Conservation (phyloP, 139 green algal species). For the Chlorella sp. region DNA sequence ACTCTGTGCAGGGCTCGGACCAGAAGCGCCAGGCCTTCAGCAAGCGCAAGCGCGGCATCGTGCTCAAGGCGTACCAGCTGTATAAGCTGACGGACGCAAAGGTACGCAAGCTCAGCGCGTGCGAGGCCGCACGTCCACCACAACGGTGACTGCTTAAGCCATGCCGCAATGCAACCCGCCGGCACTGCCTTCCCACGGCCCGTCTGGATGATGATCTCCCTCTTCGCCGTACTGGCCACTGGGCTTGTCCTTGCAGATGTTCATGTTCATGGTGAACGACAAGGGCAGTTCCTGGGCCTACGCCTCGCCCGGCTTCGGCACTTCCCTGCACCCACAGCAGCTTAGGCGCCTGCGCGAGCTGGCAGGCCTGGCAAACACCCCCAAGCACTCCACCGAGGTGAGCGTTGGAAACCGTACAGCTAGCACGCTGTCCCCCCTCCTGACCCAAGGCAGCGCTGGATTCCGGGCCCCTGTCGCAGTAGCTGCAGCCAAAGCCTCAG, state of each 20-base stretch:
- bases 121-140: background rate
- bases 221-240: background rate
- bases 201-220: background rate
- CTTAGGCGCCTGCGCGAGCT: conserved; percentile 37
- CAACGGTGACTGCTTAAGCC: background rate
- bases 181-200: background rate
- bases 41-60: conserved; percentile 54
- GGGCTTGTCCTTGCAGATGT: conserved; percentile 27
- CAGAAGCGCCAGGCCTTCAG: conserved; percentile 53
- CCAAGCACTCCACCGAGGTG: conserved; percentile 31
- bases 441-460: too few relatives aligned
- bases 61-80: conserved; percentile 56
- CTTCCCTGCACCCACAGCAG: conserved; percentile 18
- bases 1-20: conserved; percentile 47
- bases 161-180: background rate
- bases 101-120: conserved; percentile 11
- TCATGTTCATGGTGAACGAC: conserved; percentile 57
- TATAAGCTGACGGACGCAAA: conserved; percentile 45
- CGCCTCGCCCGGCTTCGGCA: conserved; percentile 41
- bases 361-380: conserved; percentile 17
- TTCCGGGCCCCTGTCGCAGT: too few relatives aligned
- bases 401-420: too few relatives aligned
- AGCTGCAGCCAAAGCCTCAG: too few relatives aligned
- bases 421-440: too few relatives aligned
- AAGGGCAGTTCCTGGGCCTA: conserved; percentile 59